Percentiles rank a stretch among this genome's conserved stretches.
These are phyloP conservation scores for Sindora glabra DNA, from an alignment of 306 rosid genomes.

Conservation along the genomic window DNA sequence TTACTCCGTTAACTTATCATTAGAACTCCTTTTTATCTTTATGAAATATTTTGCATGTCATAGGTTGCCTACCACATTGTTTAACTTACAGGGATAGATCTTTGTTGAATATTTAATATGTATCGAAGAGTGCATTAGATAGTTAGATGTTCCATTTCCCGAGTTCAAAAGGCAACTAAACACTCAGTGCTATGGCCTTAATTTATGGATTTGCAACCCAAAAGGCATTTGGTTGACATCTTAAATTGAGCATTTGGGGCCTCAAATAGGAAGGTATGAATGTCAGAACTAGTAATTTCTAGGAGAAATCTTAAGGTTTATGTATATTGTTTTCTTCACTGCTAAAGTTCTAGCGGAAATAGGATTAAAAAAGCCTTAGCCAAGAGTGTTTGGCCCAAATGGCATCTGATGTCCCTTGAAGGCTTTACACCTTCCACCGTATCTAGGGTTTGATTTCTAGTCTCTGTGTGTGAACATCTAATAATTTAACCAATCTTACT, in stretches of 20 bases:
- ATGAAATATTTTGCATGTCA: not conserved
- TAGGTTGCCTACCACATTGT: not conserved
- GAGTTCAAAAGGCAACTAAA: conserved; percentile 4
- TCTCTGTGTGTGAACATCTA: too few relatives aligned
- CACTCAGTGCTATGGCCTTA: not conserved
- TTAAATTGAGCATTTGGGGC: not conserved
- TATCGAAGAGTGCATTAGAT: not conserved
- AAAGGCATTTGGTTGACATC: not conserved
- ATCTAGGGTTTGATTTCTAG: too few relatives aligned
- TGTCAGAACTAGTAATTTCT: too few relatives aligned
- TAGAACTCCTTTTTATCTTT: not conserved
- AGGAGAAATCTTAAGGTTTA: too few relatives aligned
- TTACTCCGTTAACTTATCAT: not conserved
- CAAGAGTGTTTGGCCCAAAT: too few relatives aligned
- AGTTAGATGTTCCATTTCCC: not conserved
- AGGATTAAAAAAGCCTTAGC: not conserved
- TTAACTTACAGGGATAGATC: not conserved
- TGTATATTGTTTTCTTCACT: too few relatives aligned
- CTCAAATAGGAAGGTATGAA: not conserved
- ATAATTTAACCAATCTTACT: too few relatives aligned
- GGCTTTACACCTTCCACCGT: too few relatives aligned
- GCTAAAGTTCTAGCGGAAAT: not conserved
- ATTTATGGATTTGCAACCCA: not conserved
- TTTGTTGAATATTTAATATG: not conserved
- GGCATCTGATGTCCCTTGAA: too few relatives aligned